phyloP scores from a whole-genome alignment of 2,329 filamentous ascomycete genomes.

The Phoma sp. region DNA sequence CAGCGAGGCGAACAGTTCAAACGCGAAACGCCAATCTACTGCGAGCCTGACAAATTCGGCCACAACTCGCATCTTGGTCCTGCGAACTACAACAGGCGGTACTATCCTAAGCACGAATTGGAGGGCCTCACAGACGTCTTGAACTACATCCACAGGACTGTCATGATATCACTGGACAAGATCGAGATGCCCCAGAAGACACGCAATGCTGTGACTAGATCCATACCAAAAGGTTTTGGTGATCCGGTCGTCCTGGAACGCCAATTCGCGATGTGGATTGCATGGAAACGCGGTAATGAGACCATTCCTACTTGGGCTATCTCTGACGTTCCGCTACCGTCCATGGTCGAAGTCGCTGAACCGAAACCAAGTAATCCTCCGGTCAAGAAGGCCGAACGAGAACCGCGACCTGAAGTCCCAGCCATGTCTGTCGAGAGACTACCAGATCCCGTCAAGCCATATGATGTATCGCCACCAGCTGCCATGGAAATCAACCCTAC shows the following conservation, averaged over 20 bases:
- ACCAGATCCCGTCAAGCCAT: conserved; percentile 47
- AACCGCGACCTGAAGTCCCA: conserved; percentile 54
- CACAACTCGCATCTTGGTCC: conserved; percentile 58
- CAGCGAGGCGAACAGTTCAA: conserved; percentile 62
- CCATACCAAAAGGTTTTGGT: conserved; percentile 67
- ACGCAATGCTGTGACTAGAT: conserved; percentile 65
- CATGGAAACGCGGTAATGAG: conserved; percentile 71
- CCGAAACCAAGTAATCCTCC: conserved; percentile 63
- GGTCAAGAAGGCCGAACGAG: conserved; percentile 62
- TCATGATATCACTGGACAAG: conserved; percentile 65
- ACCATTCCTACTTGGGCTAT: conserved; percentile 66
- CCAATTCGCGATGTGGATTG: conserved; percentile 68
- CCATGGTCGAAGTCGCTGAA: conserved; percentile 42
- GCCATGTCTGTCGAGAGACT: conserved; percentile 50
- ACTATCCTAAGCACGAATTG: conserved; percentile 67
- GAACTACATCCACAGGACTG: conserved; percentile 67
- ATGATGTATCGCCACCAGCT: conserved; percentile 20
- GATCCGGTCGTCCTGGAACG: conserved; percentile 66
- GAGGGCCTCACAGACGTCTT: conserved; percentile 65
- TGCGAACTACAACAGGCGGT: conserved; percentile 63
- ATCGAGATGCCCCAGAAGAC: conserved; percentile 66
- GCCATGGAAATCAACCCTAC: neutral
- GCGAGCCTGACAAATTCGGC: conserved; percentile 62
- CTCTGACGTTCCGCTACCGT: conserved; percentile 61
- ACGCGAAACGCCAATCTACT: conserved; percentile 62